Conservation (phyloP, 1,284 basidiomycete genomes). For the Fomitopsis schrenkii region DNA sequence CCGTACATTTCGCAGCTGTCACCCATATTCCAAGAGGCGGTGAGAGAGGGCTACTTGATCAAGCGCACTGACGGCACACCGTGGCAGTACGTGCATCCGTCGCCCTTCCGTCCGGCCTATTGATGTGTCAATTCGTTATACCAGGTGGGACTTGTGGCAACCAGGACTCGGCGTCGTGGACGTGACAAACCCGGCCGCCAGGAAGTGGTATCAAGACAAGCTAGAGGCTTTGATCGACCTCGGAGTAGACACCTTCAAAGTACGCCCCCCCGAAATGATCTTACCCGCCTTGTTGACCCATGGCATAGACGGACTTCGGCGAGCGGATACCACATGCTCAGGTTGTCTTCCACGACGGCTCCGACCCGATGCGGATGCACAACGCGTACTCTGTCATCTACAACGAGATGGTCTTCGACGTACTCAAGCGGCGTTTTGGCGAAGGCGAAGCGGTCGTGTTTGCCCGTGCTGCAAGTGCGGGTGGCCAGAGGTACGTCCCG, state of each 20-base stretch:
- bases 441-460: conserved; percentile 67
- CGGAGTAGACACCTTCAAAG: conserved; percentile 72
- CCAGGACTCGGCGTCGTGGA: conserved; percentile 68
- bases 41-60: conserved; percentile 64
- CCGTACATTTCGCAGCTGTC: conserved; percentile 68
- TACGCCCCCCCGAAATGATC: conserved; percentile 15
- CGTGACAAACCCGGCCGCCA: conserved; percentile 66
- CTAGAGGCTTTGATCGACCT: conserved; percentile 59
- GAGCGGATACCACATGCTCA: conserved; percentile 62
- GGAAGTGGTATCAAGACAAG: conserved; percentile 63
- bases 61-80: conserved; percentile 64
- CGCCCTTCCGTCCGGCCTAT: neutral
- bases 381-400: conserved; percentile 65
- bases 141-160: conserved; percentile 71
- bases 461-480: conserved; percentile 60
- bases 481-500: conserved; percentile 55
- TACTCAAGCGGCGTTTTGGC: conserved; percentile 57
- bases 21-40: conserved; percentile 66
- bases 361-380: conserved; percentile 64
- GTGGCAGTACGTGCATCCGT: conserved; percentile 56
- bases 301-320: conserved; percentile 64
- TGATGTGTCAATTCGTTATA: neutral
- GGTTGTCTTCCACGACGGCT: conserved; percentile 64
- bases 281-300: neutral
- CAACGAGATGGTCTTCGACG: conserved; percentile 65